These are phyloP conservation scores for Erucastrum elatum DNA, from an alignment of 345 rosid species.

Conservation along the genomic window DNA sequence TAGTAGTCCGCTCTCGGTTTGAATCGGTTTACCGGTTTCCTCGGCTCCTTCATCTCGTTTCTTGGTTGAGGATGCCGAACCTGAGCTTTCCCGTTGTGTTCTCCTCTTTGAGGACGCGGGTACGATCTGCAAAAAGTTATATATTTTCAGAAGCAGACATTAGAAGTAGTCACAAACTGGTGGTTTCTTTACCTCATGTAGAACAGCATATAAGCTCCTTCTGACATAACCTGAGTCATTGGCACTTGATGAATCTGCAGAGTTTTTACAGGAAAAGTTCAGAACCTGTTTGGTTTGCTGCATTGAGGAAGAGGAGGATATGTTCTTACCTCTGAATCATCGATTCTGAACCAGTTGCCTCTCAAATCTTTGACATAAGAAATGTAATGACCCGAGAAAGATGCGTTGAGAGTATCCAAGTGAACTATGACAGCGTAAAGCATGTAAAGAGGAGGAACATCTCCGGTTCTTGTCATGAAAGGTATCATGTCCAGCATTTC, in stretches of 20 bases:
- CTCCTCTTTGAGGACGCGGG: slow-evolving; percentile 61
- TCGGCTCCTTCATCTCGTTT: slow-evolving; percentile 46
- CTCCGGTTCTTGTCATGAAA: slow-evolving; percentile 67
- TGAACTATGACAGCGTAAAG: slow-evolving; percentile 84
- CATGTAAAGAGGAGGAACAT: slow-evolving; percentile 71
- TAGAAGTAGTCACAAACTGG: neutral
- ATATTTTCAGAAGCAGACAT: neutral
- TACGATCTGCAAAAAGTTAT: slow-evolving; percentile 46
- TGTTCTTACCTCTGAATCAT: slow-evolving; percentile 68
- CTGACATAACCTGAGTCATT: slow-evolving; percentile 86
- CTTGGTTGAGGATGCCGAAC: slow-evolving; percentile 37
- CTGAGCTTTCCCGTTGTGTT: slow-evolving; percentile 40
- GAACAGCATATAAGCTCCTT: slow-evolving; percentile 87
- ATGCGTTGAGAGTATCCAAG: slow-evolving; percentile 76
- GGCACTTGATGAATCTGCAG: slow-evolving; percentile 69
- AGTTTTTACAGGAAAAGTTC: slow-evolving; percentile 15
- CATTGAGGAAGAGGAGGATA: slow-evolving; percentile 3
- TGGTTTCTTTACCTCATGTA: slow-evolving; percentile 61
- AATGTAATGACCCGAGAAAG: slow-evolving; percentile 81
- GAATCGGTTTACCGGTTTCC: slow-evolving; percentile 40
- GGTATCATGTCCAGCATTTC: slow-evolving; percentile 84
- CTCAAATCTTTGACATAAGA: slow-evolving; percentile 70
- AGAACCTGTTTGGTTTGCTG: neutral
- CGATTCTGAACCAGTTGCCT: slow-evolving; percentile 77
- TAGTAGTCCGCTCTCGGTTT: slow-evolving; percentile 30